These are phyloP conservation scores for Dactylonectria macrodidyma DNA, from an alignment of 2,329 filamentous ascomycete genomes.

Conservation along the genomic window DNA sequence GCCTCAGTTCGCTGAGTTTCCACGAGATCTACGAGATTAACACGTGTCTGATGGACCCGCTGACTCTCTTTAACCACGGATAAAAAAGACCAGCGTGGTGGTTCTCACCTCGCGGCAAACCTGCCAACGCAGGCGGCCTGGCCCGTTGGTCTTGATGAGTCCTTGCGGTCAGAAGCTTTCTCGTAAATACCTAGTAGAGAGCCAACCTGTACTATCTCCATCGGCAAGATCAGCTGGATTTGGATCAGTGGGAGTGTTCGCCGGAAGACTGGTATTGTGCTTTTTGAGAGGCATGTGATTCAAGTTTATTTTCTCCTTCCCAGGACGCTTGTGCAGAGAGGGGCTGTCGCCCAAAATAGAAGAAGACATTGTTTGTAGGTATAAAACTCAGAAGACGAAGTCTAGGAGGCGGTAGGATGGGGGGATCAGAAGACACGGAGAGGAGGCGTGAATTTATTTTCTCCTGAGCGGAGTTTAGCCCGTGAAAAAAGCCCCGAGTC, in stretches of 20 bases:
- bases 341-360: not conserved
- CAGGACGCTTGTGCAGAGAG: not conserved
- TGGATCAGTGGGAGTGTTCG: not conserved
- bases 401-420: not conserved
- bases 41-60: no score
- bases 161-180: not conserved
- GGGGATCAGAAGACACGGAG: not conserved
- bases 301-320: not conserved
- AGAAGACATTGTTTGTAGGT: slow-evolving; percentile 1
- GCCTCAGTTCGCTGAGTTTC: not conserved
- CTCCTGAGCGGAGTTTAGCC: not conserved
- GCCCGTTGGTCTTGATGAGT: no score
- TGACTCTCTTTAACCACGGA: no score
- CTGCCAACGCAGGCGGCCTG: no score
- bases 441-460: not conserved
- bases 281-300: not conserved
- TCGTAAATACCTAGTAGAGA: not conserved
- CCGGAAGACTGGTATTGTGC: not conserved
- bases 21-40: no score
- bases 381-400: not conserved
- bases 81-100: no score
- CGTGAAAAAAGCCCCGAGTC: not conserved
- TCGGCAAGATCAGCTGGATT: not conserved
- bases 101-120: no score
- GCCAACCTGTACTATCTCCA: not conserved